A percentile compares a stretch with the other conserved stretches of the same genome.
phyloP scores from a whole-genome alignment of 305 asterid genomes.

The Plantago coronopus region DNA sequence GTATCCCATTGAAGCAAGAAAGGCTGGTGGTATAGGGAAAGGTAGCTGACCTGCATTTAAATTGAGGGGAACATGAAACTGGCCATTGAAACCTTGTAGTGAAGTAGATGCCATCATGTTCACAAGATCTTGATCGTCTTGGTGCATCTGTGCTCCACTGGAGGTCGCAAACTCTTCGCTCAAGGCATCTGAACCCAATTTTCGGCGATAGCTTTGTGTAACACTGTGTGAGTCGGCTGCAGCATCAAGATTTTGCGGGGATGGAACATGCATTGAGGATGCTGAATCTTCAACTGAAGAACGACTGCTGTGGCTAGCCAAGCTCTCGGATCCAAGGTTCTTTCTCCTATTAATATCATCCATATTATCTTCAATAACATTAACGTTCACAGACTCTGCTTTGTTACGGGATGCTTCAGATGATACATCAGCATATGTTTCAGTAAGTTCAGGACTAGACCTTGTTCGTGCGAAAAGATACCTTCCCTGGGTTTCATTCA shows the following conservation, averaged over 20 bases:
- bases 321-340: slow-evolving; percentile 45
- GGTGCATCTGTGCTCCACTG: slow-evolving; percentile 55
- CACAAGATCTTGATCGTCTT: slow-evolving; percentile 84
- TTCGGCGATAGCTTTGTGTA: too few species aligned
- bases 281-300: slow-evolving; percentile 46
- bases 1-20: slow-evolving; percentile 80
- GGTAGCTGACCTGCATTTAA: slow-evolving; percentile 61
- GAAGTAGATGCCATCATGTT: slow-evolving; percentile 91
- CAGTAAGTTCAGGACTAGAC: slow-evolving; percentile 95
- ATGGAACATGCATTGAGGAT: slow-evolving; percentile 38
- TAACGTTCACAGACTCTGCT: slow-evolving; percentile 46
- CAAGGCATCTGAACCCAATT: slow-evolving; percentile 28
- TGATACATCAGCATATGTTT: slow-evolving; percentile 48
- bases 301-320: slow-evolving; percentile 43
- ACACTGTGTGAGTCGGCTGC: too few species aligned
- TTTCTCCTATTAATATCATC: slow-evolving; percentile 48
- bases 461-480: slow-evolving; percentile 76
- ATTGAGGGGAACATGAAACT: slow-evolving; percentile 61
- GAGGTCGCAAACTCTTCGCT: slow-evolving; percentile 60
- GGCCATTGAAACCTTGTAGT: slow-evolving; percentile 71
- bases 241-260: slow-evolving; percentile 50
- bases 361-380: slow-evolving; percentile 32
- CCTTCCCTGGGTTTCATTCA: slow-evolving; percentile 57
- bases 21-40: slow-evolving; percentile 73
- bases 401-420: slow-evolving; percentile 39